These are phyloP conservation scores for Pneumocystis canis DNA, from an alignment of 1,139 yeast species.

Conservation along the genomic window DNA sequence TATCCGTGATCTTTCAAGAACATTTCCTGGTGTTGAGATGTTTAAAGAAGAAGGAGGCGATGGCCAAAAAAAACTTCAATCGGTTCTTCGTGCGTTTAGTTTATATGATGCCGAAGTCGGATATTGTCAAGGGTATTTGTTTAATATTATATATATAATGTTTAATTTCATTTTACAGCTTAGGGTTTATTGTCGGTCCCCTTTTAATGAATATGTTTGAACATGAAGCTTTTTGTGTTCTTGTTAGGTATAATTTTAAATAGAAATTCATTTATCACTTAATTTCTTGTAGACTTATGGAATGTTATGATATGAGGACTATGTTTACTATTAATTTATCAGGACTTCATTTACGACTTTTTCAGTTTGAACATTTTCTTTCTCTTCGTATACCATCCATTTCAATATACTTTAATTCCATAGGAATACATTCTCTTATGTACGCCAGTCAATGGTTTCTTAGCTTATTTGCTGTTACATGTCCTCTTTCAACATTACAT, in stretches of 20 bases:
- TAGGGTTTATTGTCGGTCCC: slow-evolving; percentile 52
- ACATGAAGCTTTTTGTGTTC: slow-evolving; percentile 37
- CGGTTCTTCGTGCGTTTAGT: slow-evolving; percentile 50
- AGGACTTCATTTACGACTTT: slow-evolving; percentile 41
- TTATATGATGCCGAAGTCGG: slow-evolving; percentile 57
- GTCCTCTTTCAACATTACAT: slow-evolving; percentile 38
- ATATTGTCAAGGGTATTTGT: slow-evolving; percentile 44
- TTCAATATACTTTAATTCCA: slow-evolving; percentile 31
- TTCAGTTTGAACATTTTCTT: slow-evolving; percentile 38
- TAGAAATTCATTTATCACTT: not conserved
- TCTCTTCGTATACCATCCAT: slow-evolving; percentile 31
- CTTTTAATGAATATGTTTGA: slow-evolving; percentile 39
- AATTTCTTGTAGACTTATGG: slow-evolving; percentile 32
- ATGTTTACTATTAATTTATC: slow-evolving; percentile 46
- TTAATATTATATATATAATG: not conserved
- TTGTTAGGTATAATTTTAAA: slow-evolving; percentile 27
- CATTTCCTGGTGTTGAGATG: slow-evolving; percentile 44
- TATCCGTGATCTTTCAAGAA: slow-evolving; percentile 45
- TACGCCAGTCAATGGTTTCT: slow-evolving; percentile 49
- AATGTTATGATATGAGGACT: slow-evolving; percentile 44
- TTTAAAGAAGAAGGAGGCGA: slow-evolving; percentile 35
- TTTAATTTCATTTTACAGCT: slow-evolving; percentile 8
- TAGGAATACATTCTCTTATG: slow-evolving; percentile 23
- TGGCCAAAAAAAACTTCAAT: slow-evolving; percentile 36
- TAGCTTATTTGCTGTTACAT: slow-evolving; percentile 47